Conservation (phyloP, 140 eudicot genomes). For the Senecio squalidus region DNA sequence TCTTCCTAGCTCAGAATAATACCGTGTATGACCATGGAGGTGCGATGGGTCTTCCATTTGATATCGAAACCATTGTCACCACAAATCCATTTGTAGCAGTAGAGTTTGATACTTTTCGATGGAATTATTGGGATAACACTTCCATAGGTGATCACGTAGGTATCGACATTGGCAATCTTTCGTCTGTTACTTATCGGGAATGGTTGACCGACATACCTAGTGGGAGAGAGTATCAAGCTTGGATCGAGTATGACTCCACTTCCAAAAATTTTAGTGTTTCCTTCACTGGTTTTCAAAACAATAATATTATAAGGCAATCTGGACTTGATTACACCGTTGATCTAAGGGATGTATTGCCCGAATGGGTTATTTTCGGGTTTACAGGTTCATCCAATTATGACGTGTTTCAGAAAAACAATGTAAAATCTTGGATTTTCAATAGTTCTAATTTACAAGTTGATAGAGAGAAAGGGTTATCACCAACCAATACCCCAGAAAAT, state of each 20-base stretch:
- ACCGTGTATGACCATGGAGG: slow-evolving; percentile 2
- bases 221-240: slow-evolving; percentile 20
- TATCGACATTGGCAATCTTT: slow-evolving; percentile 6
- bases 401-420: no score
- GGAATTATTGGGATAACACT: slow-evolving; percentile 15
- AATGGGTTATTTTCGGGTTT: slow-evolving; percentile 14
- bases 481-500: no score
- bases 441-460: no score
- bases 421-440: no score
- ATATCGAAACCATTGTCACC: not conserved
- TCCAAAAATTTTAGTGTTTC: slow-evolving; percentile 24
- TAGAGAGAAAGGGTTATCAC: no score
- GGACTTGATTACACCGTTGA: slow-evolving; percentile 20
- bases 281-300: slow-evolving; percentile 12
- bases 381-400: no score
- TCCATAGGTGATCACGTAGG: slow-evolving; percentile 19
- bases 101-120: slow-evolving; percentile 35
- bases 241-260: slow-evolving; percentile 17
- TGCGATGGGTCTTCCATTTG: slow-evolving; percentile 24
- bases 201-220: slow-evolving; percentile 16
- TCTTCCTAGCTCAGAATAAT: slow-evolving; percentile 25
- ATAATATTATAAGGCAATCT: not conserved
- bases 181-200: not conserved
- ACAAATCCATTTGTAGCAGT: slow-evolving; percentile 32
- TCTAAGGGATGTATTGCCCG: slow-evolving; percentile 15